Conservation (phyloP, 1,284 basidiomycete species). For the Grifola frondosa region DNA sequence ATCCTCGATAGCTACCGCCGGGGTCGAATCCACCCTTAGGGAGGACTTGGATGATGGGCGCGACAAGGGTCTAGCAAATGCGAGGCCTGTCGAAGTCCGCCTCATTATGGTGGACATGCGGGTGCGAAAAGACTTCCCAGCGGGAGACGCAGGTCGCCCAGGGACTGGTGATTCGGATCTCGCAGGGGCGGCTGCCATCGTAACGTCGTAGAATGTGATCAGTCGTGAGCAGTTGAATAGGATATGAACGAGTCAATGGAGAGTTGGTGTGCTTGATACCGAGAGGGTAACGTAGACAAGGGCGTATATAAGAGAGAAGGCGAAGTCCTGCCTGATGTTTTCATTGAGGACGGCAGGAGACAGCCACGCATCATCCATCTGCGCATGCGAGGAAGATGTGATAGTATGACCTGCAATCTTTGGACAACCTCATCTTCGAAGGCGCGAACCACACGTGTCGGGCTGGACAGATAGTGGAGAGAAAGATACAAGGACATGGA, state of each 20-base stretch:
- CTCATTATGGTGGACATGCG: slow-evolving; percentile 46
- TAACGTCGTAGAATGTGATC: slow-evolving; percentile 10
- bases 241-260: slow-evolving; percentile 10
- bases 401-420: slow-evolving; percentile 22
- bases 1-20: slow-evolving; percentile 14
- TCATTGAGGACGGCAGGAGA: slow-evolving; percentile 29
- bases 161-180: slow-evolving; percentile 14
- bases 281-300: slow-evolving; percentile 9
- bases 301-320: slow-evolving; percentile 26
- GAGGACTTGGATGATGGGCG: slow-evolving; percentile 30
- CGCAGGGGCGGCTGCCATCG: slow-evolving; percentile 22
- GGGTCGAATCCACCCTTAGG: slow-evolving; percentile 24
- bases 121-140: slow-evolving; percentile 29
- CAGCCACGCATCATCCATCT: slow-evolving; percentile 19
- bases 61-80: slow-evolving; percentile 35
- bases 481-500: slow-evolving; percentile 8
- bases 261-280: slow-evolving; percentile 17
- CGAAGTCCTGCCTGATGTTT: slow-evolving; percentile 26
- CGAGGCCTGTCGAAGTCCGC: slow-evolving; percentile 48
- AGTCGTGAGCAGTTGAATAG: slow-evolving; percentile 5
- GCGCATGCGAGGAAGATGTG: slow-evolving; percentile 23
- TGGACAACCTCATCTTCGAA: slow-evolving; percentile 7
- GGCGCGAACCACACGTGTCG: slow-evolving; percentile 28
- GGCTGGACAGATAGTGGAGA: slow-evolving; percentile 14
- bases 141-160: slow-evolving; percentile 21